A percentile compares a stretch with the other conserved stretches of the same genome.
phyloP scores from a whole-genome alignment of 371 early-diverging fungal species.

The Batkoa obscura region DNA sequence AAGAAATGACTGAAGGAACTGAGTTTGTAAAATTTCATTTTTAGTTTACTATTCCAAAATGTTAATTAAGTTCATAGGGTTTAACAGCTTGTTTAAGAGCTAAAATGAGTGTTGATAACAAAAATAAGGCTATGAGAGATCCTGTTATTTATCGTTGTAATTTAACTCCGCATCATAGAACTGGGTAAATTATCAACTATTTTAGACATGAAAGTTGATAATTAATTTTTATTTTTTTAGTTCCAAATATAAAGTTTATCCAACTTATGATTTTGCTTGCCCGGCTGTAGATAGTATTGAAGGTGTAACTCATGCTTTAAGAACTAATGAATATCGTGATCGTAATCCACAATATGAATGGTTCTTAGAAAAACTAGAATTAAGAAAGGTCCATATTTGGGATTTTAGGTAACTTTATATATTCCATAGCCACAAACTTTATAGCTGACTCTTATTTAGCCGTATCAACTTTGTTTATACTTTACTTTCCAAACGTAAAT shows the following conservation, averaged over 20 bases:
- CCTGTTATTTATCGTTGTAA: constrained; percentile 98
- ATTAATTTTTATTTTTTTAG: constrained; percentile 13
- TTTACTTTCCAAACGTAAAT: constrained; percentile 96
- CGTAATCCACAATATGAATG: constrained; percentile 98
- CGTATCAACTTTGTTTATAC: constrained; percentile 99
- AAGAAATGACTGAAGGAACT: constrained; percentile 86
- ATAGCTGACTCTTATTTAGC: constrained; percentile 14
- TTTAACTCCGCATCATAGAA: constrained; percentile 83
- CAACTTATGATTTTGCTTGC: constrained; percentile 99
- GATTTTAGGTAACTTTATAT: constrained; percentile 40
- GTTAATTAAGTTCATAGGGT: constrained; percentile 22
- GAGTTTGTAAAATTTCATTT: constrained; percentile 26
- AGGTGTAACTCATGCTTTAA: constrained; percentile 95
- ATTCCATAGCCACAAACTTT: neutral
- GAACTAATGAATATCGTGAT: constrained; percentile 99
- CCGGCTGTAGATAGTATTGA: constrained; percentile 97
- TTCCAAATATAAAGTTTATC: constrained; percentile 92
- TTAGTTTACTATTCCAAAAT: neutral
- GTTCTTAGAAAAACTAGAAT: constrained; percentile 81
- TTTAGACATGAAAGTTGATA: neutral
- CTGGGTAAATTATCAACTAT: constrained; percentile 25
- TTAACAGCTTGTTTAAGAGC: constrained; percentile 89
- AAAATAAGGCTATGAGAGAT: constrained; percentile 97
- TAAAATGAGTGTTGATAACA: constrained; percentile 87
- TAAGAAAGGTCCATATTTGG: constrained; percentile 83